Evolutionary conservation across 148 eudicot genomes (phyloP).

Genomic region (Beta vulgaris): DNA sequence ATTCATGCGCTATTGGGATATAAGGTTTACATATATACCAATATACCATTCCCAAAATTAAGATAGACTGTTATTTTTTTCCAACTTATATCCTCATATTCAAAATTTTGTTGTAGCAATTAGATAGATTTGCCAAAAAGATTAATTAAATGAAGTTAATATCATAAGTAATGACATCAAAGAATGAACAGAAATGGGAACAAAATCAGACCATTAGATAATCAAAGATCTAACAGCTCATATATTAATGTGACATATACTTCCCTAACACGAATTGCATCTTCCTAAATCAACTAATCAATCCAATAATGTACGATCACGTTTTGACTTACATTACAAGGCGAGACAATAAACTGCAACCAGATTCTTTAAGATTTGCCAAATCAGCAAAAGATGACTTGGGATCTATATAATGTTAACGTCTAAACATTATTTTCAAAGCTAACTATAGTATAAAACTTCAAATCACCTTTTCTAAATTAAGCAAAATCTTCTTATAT

Average conservation of each 20-base stretch:
- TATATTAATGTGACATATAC: not conserved
- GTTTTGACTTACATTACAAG: conserved; percentile 2
- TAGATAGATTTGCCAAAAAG: not conserved
- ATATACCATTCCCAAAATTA: too few relatives aligned
- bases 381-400: conserved; percentile 14
- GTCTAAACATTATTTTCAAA: conserved; percentile 1
- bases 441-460: not conserved
- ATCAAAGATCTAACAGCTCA: not conserved
- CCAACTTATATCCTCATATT: not conserved
- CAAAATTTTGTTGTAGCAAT: not conserved
- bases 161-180: not conserved
- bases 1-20: too few relatives aligned
- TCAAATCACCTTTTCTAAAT: not conserved
- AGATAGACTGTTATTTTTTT: too few relatives aligned
- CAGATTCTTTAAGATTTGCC: conserved; percentile 12
- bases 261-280: conserved; percentile 7
- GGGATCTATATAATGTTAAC: conserved; percentile 7
- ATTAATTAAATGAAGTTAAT: not conserved
- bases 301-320: conserved; percentile 9
- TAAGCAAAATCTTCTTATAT: not conserved
- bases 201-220: not conserved
- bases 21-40: too few relatives aligned
- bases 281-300: conserved; percentile 4
- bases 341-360: not conserved
- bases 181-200: not conserved